Base-by-base conservation (phyloP, 306 rosid species). In the Fagus sylvatica region DNA sequence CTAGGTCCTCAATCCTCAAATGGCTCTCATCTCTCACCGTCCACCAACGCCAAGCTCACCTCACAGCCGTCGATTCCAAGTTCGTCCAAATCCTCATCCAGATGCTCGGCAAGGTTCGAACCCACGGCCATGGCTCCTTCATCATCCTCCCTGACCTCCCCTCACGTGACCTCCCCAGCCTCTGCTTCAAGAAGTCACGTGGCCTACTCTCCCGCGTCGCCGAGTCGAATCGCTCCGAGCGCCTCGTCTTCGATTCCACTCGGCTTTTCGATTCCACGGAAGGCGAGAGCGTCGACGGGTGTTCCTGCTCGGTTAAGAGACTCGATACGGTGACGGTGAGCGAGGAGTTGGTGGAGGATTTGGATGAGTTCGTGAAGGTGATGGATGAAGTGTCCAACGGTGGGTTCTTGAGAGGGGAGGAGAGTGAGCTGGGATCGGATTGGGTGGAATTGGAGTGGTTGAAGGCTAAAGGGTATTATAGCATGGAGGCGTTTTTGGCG, bases 361-460 rank as follows among this genome's bases (percentile, higher is more conserved):
- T 87, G 33, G 94, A 89, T 36, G 36, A 74, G 76, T 91, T 90
- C 10, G 90, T 89, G 74, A 90, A 79, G 70, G 81, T 48, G 0
- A 91, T 94, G 97, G 93, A 91, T 53, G 76, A 36, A 34, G 54
- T 90, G 8, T 91, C 97, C 0, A 87, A 84, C 6, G 96, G 97
- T 1, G 84, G 77, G 6, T 91, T 94, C 46, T 78, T 94, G 81
- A 84, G 97, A 69, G 96, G 98, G 11, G 97, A 90, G 3, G 93
- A 84, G 75, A 76, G 71, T 8, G 93, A 91, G 49, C 76, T 94
- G 74, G 91, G 93, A 7, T 77, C 72, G 37, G 90, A 91, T 79
- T 94, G 98, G 94, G 77, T 88, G 3, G 98, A 94, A 77, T 81
- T 91, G 75, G 84, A 86, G 83, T 91, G 98, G 98, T 76, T 94